Evolutionary conservation across 164 flowering plant genomes (phyloP).

Genomic region (Cinnamomum chago): DNA sequence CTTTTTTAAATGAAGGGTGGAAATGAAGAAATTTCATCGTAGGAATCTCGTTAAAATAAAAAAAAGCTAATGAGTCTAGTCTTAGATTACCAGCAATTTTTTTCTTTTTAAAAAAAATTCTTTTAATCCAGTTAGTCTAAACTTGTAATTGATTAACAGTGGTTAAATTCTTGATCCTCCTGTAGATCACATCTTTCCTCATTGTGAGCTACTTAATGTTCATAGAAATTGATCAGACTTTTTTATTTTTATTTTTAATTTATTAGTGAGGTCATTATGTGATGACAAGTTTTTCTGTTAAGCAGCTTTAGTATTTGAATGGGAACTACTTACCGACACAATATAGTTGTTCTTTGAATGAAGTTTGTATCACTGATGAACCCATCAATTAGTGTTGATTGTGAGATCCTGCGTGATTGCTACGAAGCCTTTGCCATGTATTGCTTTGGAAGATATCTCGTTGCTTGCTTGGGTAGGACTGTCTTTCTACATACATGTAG

Average conservation of each 20-base stretch:
- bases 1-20: neutral
- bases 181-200: neutral
- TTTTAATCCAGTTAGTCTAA: neutral
- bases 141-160: neutral
- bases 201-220: neutral
- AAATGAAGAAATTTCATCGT: no score
- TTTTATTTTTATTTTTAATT: no score
- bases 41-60: neutral
- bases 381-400: constrained; percentile 79
- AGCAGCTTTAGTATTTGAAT: neutral
- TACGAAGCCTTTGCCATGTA: constrained; percentile 99
- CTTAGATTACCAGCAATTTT: neutral
- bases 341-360: constrained; percentile 3
- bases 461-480: constrained; percentile 90
- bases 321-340: neutral
- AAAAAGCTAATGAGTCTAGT: neutral
- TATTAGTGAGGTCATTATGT: neutral
- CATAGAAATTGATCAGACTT: neutral
- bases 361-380: constrained; percentile 81
- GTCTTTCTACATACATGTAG: neutral
- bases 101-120: neutral
- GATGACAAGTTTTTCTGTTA: neutral
- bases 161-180: neutral
- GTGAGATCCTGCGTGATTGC: constrained; percentile 89
- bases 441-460: constrained; percentile 95